Base-by-base conservation (phyloP, 192 early-diverging fungal species). In the Backusella westeae region DNA sequence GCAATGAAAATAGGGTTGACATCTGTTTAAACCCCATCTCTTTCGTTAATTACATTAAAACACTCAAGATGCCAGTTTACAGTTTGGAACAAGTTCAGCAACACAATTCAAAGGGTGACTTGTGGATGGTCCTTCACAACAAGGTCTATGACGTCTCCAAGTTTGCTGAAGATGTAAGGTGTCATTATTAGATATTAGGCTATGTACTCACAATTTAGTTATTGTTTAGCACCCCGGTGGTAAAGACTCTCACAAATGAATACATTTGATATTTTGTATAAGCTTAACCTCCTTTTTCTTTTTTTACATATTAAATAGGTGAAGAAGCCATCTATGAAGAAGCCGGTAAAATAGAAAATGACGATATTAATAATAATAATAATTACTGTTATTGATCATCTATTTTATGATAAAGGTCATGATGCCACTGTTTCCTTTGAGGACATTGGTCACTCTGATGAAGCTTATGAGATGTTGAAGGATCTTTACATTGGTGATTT, bases 301-400 rank as follows among this genome's bases (percentile, higher is more conserved):
- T 0, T 42, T 69, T 23, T 34, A 38, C n/a, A 44, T n/a, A 1
- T 49, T 7, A n/a, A 17, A 35, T 71, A 77, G 76, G 97, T 78
- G 97, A 98, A 84, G 97, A 98, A 77, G 96, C 97, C 29, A 85
- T 98, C 74, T 79, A 96, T 56, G 96, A 96, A 84, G 87, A 91
- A 78, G 94, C 76, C n/a, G 76, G 75, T 77, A 77, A 70, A 17
- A 6, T 23, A 36, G 8, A 23, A 42, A 3, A 32, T 32, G 32
- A 3, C 1, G 32, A 23, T 23, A 23, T 6, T 41, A 1, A 23
- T 10, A 21, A 7, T 44, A 1, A 7, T 17, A 9, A 17, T 19
- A 34, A 67, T 12, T 12, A 12, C 14, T 5, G 4, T 19, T 68
- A 38, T 6, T 29, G 93, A 72, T 32, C 32, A 32, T 32, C 32